Evolutionary conservation across 2,329 filamentous ascomycete species (phyloP).

Genomic region (Alternaria postmessia): DNA sequence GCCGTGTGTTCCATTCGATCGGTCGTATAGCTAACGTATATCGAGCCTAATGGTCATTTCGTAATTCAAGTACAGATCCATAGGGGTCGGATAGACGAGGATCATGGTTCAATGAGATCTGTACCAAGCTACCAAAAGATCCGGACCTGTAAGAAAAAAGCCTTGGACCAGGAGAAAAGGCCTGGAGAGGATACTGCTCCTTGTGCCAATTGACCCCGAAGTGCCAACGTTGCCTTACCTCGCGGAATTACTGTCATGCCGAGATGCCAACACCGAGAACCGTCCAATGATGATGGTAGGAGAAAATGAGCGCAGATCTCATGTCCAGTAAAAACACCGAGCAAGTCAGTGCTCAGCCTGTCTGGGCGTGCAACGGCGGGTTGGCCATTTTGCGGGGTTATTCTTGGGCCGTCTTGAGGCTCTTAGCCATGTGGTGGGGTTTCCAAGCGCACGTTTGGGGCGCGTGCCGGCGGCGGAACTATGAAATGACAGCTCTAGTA

Average conservation of each 20-base stretch:
- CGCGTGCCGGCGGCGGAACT: background rate
- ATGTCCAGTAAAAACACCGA: conserved; percentile 5
- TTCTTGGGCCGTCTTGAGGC: conserved; percentile 13
- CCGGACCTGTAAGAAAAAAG: background rate
- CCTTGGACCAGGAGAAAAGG: background rate
- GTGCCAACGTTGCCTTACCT: background rate
- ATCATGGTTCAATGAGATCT: background rate
- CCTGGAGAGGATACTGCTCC: conserved; percentile 1
- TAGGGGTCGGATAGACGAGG: background rate
- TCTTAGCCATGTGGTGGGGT: conserved; percentile 4
- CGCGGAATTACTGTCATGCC: conserved; percentile 4
- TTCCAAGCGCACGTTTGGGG: background rate
- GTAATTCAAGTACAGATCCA: background rate
- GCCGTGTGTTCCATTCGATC: background rate
- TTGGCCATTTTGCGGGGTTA: conserved; percentile 28
- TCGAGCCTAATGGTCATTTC: background rate
- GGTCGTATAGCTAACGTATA: background rate
- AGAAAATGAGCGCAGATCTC: background rate
- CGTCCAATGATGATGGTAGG: background rate
- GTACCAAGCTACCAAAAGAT: conserved; percentile 5
- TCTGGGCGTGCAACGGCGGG: conserved; percentile 6
- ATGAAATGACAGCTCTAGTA: background rate
- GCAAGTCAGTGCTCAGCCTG: conserved; percentile 5
- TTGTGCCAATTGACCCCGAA: background rate
- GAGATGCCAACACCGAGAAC: background rate